Conservation (phyloP, 805 yeast species). For the Vanderwaltozyma tropicalis region DNA sequence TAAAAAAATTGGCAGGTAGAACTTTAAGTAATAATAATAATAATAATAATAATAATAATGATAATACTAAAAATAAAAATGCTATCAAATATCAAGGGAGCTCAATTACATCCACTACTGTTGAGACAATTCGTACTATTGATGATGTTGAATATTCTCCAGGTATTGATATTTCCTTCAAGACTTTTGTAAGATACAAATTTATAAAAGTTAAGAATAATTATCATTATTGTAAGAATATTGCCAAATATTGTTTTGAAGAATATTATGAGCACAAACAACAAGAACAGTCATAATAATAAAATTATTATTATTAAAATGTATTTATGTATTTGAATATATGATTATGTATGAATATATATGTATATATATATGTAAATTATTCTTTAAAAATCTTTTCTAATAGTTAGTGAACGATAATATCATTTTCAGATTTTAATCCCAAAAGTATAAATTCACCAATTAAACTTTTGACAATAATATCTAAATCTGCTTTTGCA, state of each 20-base stretch:
- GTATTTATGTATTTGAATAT: no score
- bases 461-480: constrained; percentile 15
- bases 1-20: not conserved
- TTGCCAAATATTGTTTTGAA: constrained; percentile 14
- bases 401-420: constrained; percentile 12
- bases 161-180: constrained; percentile 8
- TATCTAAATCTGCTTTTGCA: constrained; percentile 17
- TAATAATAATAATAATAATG: not conserved
- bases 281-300: no score
- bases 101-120: not conserved
- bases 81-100: no score
- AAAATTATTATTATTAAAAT: no score
- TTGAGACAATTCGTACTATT: not conserved
- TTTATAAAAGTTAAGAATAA: constrained; percentile 10
- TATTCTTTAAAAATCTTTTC: no score
- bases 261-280: constrained; percentile 9
- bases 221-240: constrained; percentile 11
- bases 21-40: no score
- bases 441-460: constrained; percentile 24
- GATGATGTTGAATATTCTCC: not conserved
- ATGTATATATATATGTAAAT: not conserved
- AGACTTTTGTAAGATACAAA: constrained; percentile 13
- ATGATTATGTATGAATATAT: no score
- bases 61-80: no score
- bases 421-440: constrained; percentile 19